Evolutionary conservation across 169 alveolate genomes (phyloP), one percentile per base, ranked within the genome.

Genomic region (Neospora caninum): DNA sequence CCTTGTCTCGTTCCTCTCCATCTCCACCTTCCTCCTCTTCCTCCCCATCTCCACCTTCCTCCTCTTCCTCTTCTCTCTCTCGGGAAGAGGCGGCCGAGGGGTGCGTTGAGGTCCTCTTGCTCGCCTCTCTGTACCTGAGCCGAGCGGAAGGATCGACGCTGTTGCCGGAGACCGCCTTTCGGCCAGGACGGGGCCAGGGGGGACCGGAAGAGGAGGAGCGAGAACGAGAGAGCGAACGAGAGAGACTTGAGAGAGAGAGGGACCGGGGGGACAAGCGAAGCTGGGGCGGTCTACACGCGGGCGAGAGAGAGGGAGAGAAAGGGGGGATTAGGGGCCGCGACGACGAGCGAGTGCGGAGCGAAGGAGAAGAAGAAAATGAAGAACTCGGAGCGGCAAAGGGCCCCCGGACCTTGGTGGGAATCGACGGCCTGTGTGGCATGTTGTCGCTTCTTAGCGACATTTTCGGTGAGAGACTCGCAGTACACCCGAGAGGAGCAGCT

Each of bases 81-180:
- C 84, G 84, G 42, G 42, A 18, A 1, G 84, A 1, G 27, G 84
- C 84, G 42, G 84, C 84, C 16, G 84, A 31, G 1, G 45, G 84
- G 43, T 73, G 84, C 43, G 84, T 73, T 6, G 45, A 73, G 45
- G 84, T 73, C 27, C 84, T 73, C 43, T 43, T 73, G 84, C 84
- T 73, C 84, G 84, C 84, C 18, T 31, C 39, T 18, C 84, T 73
- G 42, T 73, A 73, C 84, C 27, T 73, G 42, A 31, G 42, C 43
- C 84, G 84, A 18, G 84, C 39, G 16, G 84, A 73, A 10, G 84
- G 84, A 41, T 31, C 84, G 16, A 20, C 45, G 45, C 49, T 36
- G 27, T 16, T n/a, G 45, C 27, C 84, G 43, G 84, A 73, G 84
- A 22, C 38, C 2, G 84, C 49, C 25, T 34, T 1, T 20, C 4